phyloP scores from a whole-genome alignment of 176 grass and related monocot genomes.

The Melocanna baccifera region DNA sequence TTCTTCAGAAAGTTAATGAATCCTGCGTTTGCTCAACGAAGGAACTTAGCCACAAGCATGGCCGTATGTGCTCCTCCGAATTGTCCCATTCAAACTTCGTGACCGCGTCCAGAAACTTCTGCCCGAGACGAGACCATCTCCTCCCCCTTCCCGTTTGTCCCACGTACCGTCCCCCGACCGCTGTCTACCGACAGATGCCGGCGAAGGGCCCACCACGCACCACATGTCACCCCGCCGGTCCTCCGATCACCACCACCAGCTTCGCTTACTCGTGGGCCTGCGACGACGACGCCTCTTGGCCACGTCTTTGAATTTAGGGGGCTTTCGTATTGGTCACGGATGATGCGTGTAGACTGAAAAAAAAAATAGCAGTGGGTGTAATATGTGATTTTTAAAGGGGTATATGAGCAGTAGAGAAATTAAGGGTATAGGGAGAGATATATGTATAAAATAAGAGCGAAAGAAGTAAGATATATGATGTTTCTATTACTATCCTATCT shows the following conservation, averaged over 20 bases:
- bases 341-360: too few relatives aligned
- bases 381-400: too few relatives aligned
- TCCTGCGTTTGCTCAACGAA: not conserved
- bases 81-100: not conserved
- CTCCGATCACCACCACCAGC: constrained; percentile 11
- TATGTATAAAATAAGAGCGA: too few relatives aligned
- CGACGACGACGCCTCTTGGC: not conserved
- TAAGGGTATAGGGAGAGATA: too few relatives aligned
- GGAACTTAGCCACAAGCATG: not conserved
- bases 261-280: not conserved
- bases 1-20: not conserved
- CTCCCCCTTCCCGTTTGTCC: not conserved
- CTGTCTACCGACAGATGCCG: not conserved
- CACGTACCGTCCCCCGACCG: not conserved
- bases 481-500: too few relatives aligned
- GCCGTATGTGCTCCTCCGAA: not conserved
- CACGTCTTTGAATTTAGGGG: not conserved
- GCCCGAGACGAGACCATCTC: not conserved
- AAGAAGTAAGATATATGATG: too few relatives aligned
- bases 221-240: not conserved
- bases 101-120: constrained; percentile 17
- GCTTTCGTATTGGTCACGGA: too few relatives aligned
- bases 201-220: not conserved
- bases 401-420: too few relatives aligned
- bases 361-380: too few relatives aligned